Evolutionary conservation across 2,329 filamentous ascomycete species (phyloP).

Genomic region (Hymenoscyphus occultus): DNA sequence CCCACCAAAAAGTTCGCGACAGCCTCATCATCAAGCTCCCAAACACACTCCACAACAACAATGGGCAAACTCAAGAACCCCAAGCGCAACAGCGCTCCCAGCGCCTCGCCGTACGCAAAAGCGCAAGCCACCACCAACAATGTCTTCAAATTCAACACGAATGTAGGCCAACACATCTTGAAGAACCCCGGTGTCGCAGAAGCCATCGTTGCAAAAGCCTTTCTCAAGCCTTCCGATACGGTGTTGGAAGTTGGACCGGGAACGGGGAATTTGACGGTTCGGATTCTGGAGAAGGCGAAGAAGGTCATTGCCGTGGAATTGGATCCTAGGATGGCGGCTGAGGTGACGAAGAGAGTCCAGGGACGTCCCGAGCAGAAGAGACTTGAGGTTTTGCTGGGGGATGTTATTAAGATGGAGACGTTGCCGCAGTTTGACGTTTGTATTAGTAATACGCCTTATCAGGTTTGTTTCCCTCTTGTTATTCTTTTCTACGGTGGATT

Average conservation of each 20-base stretch:
- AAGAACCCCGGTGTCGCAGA: slow-evolving; percentile 86
- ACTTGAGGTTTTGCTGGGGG: slow-evolving; percentile 83
- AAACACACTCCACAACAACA: not conserved
- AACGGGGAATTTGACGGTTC: slow-evolving; percentile 83
- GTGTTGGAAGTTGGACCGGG: slow-evolving; percentile 92
- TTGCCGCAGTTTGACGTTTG: slow-evolving; percentile 74
- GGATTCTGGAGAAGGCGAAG: slow-evolving; percentile 84
- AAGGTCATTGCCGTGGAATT: slow-evolving; percentile 82
- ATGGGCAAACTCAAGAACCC: slow-evolving; percentile 37
- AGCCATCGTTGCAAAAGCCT: slow-evolving; percentile 80
- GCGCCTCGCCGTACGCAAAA: slow-evolving; percentile 33
- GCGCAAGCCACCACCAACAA: slow-evolving; percentile 55
- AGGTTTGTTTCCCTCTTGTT: slow-evolving; percentile 41
- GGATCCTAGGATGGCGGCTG: slow-evolving; percentile 88
- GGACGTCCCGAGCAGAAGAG: slow-evolving; percentile 80
- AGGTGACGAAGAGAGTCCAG: slow-evolving; percentile 90
- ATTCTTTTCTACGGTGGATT: not conserved
- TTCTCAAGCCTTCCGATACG: slow-evolving; percentile 83
- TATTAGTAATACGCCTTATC: slow-evolving; percentile 67
- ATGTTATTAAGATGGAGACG: slow-evolving; percentile 78
- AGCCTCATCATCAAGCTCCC: not conserved
- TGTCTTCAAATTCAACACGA: slow-evolving; percentile 86
- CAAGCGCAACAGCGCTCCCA: slow-evolving; percentile 35
- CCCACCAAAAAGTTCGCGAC: slow-evolving; percentile 6
- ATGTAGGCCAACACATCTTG: slow-evolving; percentile 71